phyloP scores from a whole-genome alignment of 108 stramenopile species.

The Pseudonitzschia pungens region DNA sequence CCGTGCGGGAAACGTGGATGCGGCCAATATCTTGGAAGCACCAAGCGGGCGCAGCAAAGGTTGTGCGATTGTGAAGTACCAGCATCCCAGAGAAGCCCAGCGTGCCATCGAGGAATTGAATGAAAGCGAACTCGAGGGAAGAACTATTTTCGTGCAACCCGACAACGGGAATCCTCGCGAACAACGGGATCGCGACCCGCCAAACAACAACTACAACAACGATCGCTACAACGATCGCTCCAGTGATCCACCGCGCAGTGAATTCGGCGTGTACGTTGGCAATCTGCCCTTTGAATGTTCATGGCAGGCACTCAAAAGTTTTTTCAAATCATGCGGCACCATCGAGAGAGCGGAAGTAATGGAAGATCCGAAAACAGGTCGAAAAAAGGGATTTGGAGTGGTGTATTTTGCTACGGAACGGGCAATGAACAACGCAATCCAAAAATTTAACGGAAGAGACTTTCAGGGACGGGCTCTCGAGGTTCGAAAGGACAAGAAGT shows the following conservation, averaged over 20 bases:
- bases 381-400: conserved; percentile 77
- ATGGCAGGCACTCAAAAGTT: conserved; percentile 89
- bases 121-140: conserved; percentile 65
- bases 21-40: conserved; percentile 1
- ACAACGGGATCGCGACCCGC: conserved; percentile 24
- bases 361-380: conserved; percentile 61
- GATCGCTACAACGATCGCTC: conserved; percentile 23
- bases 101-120: conserved; percentile 69
- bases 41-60: conserved; percentile 73
- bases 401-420: conserved; percentile 67
- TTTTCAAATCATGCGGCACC: conserved; percentile 67
- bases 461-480: conserved; percentile 58
- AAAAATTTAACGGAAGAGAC: conserved; percentile 65
- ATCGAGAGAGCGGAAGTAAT: conserved; percentile 69
- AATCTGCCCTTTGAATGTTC: conserved; percentile 77
- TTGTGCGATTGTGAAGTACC: conserved; percentile 84
- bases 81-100: conserved; percentile 50
- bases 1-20: conserved; percentile 6
- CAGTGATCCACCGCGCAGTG: neutral
- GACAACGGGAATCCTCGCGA: conserved; percentile 24
- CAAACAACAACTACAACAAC: neutral
- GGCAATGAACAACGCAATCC: conserved; percentile 79
- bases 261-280: conserved; percentile 66
- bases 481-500: conserved; percentile 53
- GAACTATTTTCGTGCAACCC: conserved; percentile 58